phyloP scores from a whole-genome alignment of 73 alveolate genomes.

The Paramecium primaurelia region DNA sequence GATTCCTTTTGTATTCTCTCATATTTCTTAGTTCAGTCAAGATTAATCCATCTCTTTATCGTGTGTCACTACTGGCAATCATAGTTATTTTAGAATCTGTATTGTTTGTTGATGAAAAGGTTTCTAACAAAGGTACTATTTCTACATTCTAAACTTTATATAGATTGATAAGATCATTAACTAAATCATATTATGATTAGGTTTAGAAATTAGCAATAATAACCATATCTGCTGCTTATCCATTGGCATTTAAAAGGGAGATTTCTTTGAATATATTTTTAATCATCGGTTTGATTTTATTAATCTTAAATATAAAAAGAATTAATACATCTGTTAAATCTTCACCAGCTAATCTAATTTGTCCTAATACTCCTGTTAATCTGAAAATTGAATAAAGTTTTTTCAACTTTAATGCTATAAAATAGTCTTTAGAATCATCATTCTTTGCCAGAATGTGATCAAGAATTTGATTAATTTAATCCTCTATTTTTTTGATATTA shows the following conservation, averaged over 20 bases:
- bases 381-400: not conserved
- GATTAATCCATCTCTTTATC: conserved; percentile 30
- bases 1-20: conserved; percentile 51
- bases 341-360: conserved; percentile 43
- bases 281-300: conserved; percentile 22
- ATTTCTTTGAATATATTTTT: conserved; percentile 38
- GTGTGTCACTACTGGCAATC: conserved; percentile 46
- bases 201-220: not conserved
- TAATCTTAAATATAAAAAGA: not conserved
- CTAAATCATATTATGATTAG: not conserved
- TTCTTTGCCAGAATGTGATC: not conserved
- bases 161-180: not conserved
- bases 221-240: conserved; percentile 46
- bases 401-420: not conserved
- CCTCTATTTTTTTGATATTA: conserved; percentile 7
- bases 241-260: conserved; percentile 29
- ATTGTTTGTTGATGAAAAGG: conserved; percentile 30
- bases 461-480: not conserved
- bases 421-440: not conserved
- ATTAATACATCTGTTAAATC: not conserved
- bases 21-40: conserved; percentile 43
- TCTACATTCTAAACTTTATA: not conserved
- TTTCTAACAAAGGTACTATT: conserved; percentile 40
- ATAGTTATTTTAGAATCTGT: conserved; percentile 28
- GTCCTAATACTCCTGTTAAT: conserved; percentile 38